Base-by-base conservation (phyloP, 2,329 filamentous ascomycete genomes). In the Fusarium tricinctum region DNA sequence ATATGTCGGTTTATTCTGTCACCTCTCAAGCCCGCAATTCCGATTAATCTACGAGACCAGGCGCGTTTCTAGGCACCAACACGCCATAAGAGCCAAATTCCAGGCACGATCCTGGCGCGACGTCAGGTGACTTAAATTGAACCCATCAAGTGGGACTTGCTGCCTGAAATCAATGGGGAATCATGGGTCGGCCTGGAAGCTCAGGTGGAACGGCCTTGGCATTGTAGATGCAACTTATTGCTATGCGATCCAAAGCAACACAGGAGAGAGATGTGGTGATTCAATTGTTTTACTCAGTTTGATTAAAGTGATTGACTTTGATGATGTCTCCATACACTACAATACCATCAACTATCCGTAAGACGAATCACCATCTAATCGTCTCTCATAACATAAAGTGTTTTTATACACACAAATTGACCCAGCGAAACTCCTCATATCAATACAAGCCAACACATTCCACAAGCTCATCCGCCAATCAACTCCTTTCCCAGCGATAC, bases 51-150 rank as follows among this genome's bases (percentile, higher is more conserved):
- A 49, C 50, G 5, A 15, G 3, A 10, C 40, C 33, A 55, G 48
- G 65, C 66, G 63, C 68, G 70, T 32, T 53, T 61, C 47, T 42
- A 73, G 71, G 74, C 74, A 76, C 61, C 74, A 75, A 63, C 68
- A 59, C 58, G 64, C 63, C 60, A 65, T 30, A 59, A 45, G 19
- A 42, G 40, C 19, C 9, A 13, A 32, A 4, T 20, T 48, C 38
- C 50, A 45, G 57, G 58, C 70, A 66, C 75, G 73, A 74, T 42
- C 51, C 26, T 53, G 20, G 42, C 74, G 67, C 75, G 73, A 55
- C 30, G 49, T 77, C 75, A 77, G 70, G 73, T 76, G 73, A 59
- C 2, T 20, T 44, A 14, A 58, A 39, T 66, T 44, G 23, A 64
- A 50, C 15, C 2, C 5, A 14, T 46, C 30, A 38, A 35, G 38